A percentile compares a stretch with the other conserved stretches of the same genome.
phyloP scores from a whole-genome alignment of 768 basidiomycete genomes.

The Panus rudis region DNA sequence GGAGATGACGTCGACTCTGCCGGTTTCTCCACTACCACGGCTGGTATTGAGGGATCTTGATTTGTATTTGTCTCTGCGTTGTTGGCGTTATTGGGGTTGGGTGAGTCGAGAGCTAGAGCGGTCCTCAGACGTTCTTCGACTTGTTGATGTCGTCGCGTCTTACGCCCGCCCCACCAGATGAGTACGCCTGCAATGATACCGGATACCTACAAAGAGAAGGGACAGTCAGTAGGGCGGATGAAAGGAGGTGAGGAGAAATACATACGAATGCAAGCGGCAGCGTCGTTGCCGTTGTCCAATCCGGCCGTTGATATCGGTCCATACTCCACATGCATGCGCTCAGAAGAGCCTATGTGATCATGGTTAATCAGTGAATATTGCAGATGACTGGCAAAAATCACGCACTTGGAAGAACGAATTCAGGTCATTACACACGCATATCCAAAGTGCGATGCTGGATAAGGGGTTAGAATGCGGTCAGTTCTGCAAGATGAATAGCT shows the following conservation, averaged over 20 bases:
- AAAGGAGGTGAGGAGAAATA: not conserved
- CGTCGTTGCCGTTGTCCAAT: conserved; percentile 61
- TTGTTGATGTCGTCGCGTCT: conserved; percentile 59
- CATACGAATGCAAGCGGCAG: conserved; percentile 72
- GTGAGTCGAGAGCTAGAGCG: conserved; percentile 30
- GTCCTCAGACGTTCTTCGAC: conserved; percentile 54
- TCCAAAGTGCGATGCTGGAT: conserved; percentile 57
- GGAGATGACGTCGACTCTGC: no score
- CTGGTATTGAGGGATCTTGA: no score
- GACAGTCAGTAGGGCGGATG: not conserved
- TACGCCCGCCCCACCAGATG: conserved; percentile 67
- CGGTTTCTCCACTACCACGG: no score
- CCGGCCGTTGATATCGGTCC: conserved; percentile 48
- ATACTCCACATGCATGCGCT: not conserved
- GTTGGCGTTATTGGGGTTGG: not conserved
- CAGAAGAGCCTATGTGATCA: conserved; percentile 16
- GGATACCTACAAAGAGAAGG: conserved; percentile 11
- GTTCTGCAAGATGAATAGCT: not conserved
- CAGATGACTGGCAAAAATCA: conserved; percentile 52
- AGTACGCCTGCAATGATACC: conserved; percentile 68
- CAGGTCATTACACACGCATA: conserved; percentile 64
- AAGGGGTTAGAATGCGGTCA: not conserved
- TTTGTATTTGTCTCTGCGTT: not conserved
- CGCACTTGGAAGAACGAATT: conserved; percentile 80
- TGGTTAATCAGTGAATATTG: conserved; percentile 14